Base-by-base conservation (phyloP, 345 rosid genomes). In the Populus tremula region DNA sequence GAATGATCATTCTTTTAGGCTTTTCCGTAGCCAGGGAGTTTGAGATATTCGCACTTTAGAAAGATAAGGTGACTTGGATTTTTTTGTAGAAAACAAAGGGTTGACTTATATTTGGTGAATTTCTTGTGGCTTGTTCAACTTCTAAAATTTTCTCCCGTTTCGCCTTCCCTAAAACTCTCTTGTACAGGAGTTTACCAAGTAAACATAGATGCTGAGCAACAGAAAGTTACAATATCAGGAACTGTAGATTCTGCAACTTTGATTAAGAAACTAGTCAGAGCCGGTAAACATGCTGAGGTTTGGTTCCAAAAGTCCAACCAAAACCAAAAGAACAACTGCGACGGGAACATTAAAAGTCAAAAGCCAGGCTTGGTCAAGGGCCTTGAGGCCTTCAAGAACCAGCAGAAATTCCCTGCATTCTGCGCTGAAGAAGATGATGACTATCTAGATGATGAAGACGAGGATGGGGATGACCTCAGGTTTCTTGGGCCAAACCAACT, bases 201-300 rank as follows among this genome's bases (percentile, higher is more conserved):
- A 59, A 88, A 50, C 81, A 82, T 91, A 76, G 97, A 93, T 74
- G 81, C 89, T 20, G 97, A 93, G 69, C 93, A 90, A 53, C 96
- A 91, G 81, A 93, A 84, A 81, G 97, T 93, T 12, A 85, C 94
- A 4, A 85, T 93, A 66, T 87, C 86, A 74, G 97, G 97, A 29
- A 85, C 80, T 73, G 89, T 93, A 29, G 97, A 87, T 69, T 78
- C 91, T 50, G 83, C 88, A 41, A 86, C 81, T 61, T 85, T 93
- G 89, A 93, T 93, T 76, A 91, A 87, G 80, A 93, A 93, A 80
- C 84, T 93, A 72, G 75, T 77, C 27, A 89, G 85, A 84, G 93
- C 92, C 9, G 93, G 94, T 2, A 93, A 93, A 76, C 88, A 90
- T 82, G 92, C 97, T 54, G 96, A 93, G 83, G 75, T 89, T 33